Conservation (phyloP, 2,329 filamentous ascomycete species). For the Fusarium sp. region DNA sequence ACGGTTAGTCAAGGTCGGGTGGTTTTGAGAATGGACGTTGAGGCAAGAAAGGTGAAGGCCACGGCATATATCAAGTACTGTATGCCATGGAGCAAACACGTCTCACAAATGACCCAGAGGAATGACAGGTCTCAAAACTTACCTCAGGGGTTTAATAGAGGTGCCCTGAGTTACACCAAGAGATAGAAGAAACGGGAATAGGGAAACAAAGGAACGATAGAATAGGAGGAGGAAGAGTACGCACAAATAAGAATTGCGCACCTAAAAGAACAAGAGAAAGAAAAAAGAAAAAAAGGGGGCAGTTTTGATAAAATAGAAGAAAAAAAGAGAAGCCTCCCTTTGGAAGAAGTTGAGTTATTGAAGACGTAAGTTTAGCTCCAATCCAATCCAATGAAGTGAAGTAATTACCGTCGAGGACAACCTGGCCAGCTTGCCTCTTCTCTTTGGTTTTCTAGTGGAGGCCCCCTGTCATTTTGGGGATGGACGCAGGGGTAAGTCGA, state of each 20-base stretch:
- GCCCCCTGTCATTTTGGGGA: conserved; percentile 25
- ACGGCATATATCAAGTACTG: neutral
- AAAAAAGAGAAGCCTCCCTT: conserved; percentile 35
- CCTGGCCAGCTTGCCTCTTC: conserved; percentile 39
- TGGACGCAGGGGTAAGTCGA: conserved; percentile 40
- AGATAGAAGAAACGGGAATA: conserved; percentile 28
- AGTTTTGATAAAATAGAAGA: conserved; percentile 18
- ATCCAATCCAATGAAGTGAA: neutral
- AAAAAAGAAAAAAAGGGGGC: conserved; percentile 25
- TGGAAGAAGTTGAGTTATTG: conserved; percentile 39
- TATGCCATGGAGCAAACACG: conserved; percentile 10
- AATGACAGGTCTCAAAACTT: conserved; percentile 38
- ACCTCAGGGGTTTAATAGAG: conserved; percentile 39
- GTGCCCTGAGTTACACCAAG: conserved; percentile 19
- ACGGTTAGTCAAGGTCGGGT: conserved; percentile 29
- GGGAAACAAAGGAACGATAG: conserved; percentile 41
- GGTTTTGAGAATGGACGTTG: neutral
- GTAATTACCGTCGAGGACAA: conserved; percentile 42
- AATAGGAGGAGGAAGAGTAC: conserved; percentile 23
- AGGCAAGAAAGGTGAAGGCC: neutral
- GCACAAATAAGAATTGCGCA: conserved; percentile 35
- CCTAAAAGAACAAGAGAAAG: conserved; percentile 30
- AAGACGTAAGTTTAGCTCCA: conserved; percentile 16
- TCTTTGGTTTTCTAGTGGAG: conserved; percentile 21
- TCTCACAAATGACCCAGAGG: conserved; percentile 27